Evolutionary conservation across 768 basidiomycete species (phyloP), one percentile per base, ranked within the genome.

Genomic region (Termitomyces sp.): DNA sequence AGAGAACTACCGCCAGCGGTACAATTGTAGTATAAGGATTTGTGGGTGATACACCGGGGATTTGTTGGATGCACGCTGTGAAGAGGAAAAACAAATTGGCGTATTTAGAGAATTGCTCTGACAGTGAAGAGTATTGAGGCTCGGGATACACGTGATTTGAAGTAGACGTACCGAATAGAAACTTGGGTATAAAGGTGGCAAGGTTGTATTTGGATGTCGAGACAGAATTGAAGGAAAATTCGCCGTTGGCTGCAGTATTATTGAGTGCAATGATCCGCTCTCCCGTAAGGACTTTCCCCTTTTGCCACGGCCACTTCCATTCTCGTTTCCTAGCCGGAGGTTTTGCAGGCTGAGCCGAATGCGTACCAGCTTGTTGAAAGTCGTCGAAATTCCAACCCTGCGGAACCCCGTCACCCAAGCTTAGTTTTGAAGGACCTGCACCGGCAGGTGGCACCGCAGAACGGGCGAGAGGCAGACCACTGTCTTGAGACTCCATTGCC

Each of bases 61-160:
- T 95, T 75, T 99, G 97, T 67, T 98, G 96, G 48, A 98, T 98
- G 73, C 82, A 87, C 19, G 93, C 93, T 31, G 96, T 98, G 77
- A 99, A 98, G 57, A 99, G 79, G 81, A 99, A 99, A 80, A 99
- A 99, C 59, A 98, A 52, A 69, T 99, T 98, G 63, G 97, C 96
- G 69, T 98, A 98, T 83, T 97, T 93, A 43, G 92, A 95, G 78
- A 98, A 97, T 84, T 98, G 95, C 70, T 96, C 95, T 96, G 73
- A 6, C 17, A 41, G 12, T 49, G 29, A 27, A 55, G 35, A 57
- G 25, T 53, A 40, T 54, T 53, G 45, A 53, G 12, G 10, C 37
- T 16, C 27, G 5, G 7, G 25, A 45, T 19, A 32, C 29, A 19
- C 23, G 29, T 34, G 56, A 31, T 35, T 42, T 49, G 34, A 31